A percentile compares a stretch with the other conserved stretches of the same genome.
These are phyloP conservation scores for Terfezia claveryi DNA, from an alignment of 495 filamentous ascomycete genomes.

Conservation along the genomic window DNA sequence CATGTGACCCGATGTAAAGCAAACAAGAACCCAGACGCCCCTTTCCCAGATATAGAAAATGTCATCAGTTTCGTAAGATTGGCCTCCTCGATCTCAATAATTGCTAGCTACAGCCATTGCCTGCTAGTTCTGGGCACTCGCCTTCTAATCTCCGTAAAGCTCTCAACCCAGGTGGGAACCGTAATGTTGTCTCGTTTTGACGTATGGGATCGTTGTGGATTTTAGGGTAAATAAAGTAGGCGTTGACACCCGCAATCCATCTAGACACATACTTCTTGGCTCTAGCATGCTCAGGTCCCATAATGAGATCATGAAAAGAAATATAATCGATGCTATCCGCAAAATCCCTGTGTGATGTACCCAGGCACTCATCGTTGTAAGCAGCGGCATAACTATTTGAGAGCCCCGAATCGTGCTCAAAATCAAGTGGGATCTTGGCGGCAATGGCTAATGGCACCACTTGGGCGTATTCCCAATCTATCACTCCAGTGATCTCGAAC, in stretches of 20 bases:
- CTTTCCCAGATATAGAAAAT: background rate
- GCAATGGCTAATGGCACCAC: conserved; percentile 16
- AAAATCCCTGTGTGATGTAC: background rate
- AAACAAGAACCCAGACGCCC: background rate
- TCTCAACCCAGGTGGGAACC: background rate
- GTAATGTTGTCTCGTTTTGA: background rate
- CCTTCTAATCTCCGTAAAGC: background rate
- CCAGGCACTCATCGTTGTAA: background rate
- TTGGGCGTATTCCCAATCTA: conserved; percentile 19
- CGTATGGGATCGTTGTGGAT: background rate
- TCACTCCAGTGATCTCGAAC: conserved; percentile 19
- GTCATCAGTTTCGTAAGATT: background rate
- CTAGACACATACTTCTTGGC: background rate
- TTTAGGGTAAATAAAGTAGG: background rate
- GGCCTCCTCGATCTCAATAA: background rate
- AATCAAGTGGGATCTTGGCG: conserved; percentile 17
- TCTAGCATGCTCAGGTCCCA: conserved; percentile 4
- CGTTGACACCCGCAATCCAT: background rate
- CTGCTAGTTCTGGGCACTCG: background rate
- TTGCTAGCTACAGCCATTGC: background rate
- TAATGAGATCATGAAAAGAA: conserved; percentile 18
- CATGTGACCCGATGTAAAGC: too few relatives aligned
- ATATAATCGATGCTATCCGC: conserved; percentile 17
- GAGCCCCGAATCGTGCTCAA: conserved; percentile 10
- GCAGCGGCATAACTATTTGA: background rate